phyloP scores from a whole-genome alignment of 2,329 filamentous ascomycete species.

The Elsinoe necatrix region DNA sequence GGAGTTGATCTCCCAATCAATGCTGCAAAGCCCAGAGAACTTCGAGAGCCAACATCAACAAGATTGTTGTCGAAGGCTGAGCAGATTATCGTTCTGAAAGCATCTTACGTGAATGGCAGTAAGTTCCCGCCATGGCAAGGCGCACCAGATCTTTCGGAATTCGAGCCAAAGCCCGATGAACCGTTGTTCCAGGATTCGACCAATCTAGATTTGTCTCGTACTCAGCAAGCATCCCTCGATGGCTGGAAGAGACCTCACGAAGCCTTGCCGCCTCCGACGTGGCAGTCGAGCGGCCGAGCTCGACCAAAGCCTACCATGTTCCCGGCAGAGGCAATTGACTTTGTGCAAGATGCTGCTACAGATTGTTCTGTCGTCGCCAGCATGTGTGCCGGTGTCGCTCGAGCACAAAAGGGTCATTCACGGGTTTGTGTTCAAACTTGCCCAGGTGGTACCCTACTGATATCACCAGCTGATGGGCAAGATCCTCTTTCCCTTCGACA shows the following conservation, averaged over 20 bases:
- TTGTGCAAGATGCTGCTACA: conserved; percentile 91
- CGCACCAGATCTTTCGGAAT: conserved; percentile 53
- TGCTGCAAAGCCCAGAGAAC: conserved; percentile 26
- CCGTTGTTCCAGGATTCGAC: conserved; percentile 53
- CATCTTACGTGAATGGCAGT: conserved; percentile 72
- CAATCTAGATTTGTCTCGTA: conserved; percentile 62
- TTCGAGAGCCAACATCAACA: conserved; percentile 44
- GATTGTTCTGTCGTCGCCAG: conserved; percentile 97
- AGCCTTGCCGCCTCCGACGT: conserved; percentile 45
- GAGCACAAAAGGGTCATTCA: conserved; percentile 58
- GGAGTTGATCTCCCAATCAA: not conserved
- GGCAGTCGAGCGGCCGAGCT: conserved; percentile 22
- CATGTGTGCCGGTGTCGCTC: conserved; percentile 70
- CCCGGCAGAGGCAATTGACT: conserved; percentile 55
- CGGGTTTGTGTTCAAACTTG: conserved; percentile 45
- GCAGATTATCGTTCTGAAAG: conserved; percentile 65
- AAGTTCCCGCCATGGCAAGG: conserved; percentile 79
- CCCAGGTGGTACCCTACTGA: not conserved
- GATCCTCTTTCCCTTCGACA: conserved; percentile 68
- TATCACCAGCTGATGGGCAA: conserved; percentile 55
- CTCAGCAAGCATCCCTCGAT: conserved; percentile 67
- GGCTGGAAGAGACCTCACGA: conserved; percentile 75
- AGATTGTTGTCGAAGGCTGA: conserved; percentile 63
- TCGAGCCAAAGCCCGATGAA: conserved; percentile 45
- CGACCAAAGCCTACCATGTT: conserved; percentile 46